Evolutionary conservation across 148 eudicot genomes (phyloP).

Genomic region (Nepenthes mirabilis): DNA sequence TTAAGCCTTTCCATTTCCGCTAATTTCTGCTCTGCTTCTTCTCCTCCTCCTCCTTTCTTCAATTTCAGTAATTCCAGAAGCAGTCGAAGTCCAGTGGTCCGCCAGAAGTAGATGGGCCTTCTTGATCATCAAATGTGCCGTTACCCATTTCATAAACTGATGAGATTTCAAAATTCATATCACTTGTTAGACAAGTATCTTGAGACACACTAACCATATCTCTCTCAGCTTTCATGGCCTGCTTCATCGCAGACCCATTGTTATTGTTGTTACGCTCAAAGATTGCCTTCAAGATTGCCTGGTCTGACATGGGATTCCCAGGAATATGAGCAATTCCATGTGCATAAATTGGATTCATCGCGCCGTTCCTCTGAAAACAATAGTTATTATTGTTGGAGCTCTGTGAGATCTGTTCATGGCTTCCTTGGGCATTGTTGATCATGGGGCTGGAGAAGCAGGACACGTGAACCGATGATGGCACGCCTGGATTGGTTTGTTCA

Average conservation of each 20-base stretch:
- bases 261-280: slow-evolving; percentile 15
- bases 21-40: too few relatives aligned
- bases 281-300: slow-evolving; percentile 21
- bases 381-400: slow-evolving; percentile 6
- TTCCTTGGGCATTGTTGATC: slow-evolving; percentile 5
- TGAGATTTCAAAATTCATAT: slow-evolving; percentile 25
- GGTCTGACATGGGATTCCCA: slow-evolving; percentile 18
- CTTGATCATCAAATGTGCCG: slow-evolving; percentile 24
- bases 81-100: slow-evolving; percentile 4
- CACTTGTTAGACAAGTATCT: slow-evolving; percentile 24
- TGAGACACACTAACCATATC: slow-evolving; percentile 22
- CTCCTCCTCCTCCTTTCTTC: too few relatives aligned
- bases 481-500: slow-evolving; percentile 2
- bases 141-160: slow-evolving; percentile 19
- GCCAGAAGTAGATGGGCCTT: slow-evolving; percentile 18
- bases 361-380: background rate
- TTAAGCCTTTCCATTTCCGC: too few relatives aligned
- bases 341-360: background rate
- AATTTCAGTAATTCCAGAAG: slow-evolving; percentile 20
- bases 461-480: slow-evolving; percentile 23
- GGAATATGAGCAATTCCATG: slow-evolving; percentile 8
- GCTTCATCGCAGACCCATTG: background rate
- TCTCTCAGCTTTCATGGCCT: slow-evolving; percentile 11
- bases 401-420: slow-evolving; percentile 2
- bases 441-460: slow-evolving; percentile 55